Percentiles rank a stretch among this genome's conserved stretches.
These are phyloP conservation scores for Aspergillus saccharolyticus DNA, from an alignment of 495 filamentous ascomycete species.

Conservation along the genomic window DNA sequence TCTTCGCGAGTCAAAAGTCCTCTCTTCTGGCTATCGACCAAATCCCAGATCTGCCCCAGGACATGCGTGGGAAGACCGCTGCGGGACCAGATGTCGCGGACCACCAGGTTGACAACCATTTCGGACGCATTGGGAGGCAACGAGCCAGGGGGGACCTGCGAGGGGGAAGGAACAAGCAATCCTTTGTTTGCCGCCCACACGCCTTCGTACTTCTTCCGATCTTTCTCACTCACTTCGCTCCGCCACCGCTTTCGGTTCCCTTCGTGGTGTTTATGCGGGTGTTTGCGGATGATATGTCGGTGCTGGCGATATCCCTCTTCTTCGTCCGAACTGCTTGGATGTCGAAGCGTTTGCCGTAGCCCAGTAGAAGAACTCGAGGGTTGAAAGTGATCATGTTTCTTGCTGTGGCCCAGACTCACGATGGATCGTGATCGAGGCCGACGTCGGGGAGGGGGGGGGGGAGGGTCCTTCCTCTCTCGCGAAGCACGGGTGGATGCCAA, in stretches of 20 bases:
- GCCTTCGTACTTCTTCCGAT: constrained; percentile 90
- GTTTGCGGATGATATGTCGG: constrained; percentile 55
- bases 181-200: constrained; percentile 94
- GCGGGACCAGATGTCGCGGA: constrained; percentile 79
- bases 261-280: constrained; percentile 83
- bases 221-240: constrained; percentile 66
- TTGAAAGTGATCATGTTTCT: constrained; percentile 36
- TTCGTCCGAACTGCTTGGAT: constrained; percentile 53
- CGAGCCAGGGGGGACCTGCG: constrained; percentile 2
- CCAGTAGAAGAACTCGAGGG: constrained; percentile 53
- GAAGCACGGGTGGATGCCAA: constrained; percentile 70
- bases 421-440: constrained; percentile 43
- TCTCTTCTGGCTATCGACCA: constrained; percentile 63
- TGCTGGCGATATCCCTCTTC: constrained; percentile 44
- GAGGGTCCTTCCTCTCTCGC: constrained; percentile 39
- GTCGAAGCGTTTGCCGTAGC: constrained; percentile 72
- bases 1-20: constrained; percentile 68
- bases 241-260: constrained; percentile 82
- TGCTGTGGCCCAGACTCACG: constrained; percentile 31
- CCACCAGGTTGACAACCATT: constrained; percentile 71
- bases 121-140: constrained; percentile 37
- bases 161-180: constrained; percentile 37
- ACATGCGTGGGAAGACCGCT: constrained; percentile 62
- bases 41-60: constrained; percentile 77
- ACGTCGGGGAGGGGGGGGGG: constrained; percentile 43